Evolutionary conservation across 495 filamentous ascomycete species (phyloP).

Genomic region (Penicillium atrosanguineum): DNA sequence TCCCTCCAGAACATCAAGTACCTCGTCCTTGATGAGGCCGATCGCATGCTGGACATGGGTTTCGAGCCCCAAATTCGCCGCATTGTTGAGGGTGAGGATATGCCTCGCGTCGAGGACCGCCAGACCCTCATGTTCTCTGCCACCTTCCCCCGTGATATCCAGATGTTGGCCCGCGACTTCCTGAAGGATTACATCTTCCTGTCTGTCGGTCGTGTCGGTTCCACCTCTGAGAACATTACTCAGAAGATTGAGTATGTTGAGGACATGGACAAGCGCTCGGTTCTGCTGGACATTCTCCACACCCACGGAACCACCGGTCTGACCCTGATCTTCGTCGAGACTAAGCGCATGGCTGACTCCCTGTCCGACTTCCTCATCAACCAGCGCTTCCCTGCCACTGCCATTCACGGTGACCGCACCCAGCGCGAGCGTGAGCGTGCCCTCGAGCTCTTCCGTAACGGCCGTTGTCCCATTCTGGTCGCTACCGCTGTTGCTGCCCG

Average conservation of each 20-base stretch:
- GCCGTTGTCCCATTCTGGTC: slow-evolving; percentile 90
- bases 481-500: slow-evolving; percentile 96
- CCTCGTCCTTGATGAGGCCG: slow-evolving; percentile 97
- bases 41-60: slow-evolving; percentile 99
- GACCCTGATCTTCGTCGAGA: slow-evolving; percentile 97
- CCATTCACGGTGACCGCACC: slow-evolving; percentile 96
- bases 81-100: slow-evolving; percentile 97
- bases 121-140: slow-evolving; percentile 99
- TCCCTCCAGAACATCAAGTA: slow-evolving; percentile 97
- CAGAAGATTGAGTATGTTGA: slow-evolving; percentile 99
- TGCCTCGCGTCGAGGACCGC: slow-evolving; percentile 79
- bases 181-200: slow-evolving; percentile 98
- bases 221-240: slow-evolving; percentile 99
- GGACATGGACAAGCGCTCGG: slow-evolving; percentile 94
- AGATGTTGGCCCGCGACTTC: slow-evolving; percentile 98
- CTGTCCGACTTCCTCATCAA: slow-evolving; percentile 97
- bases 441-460: slow-evolving; percentile 94
- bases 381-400: slow-evolving; percentile 96
- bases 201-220: slow-evolving; percentile 97
- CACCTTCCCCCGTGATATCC: slow-evolving; percentile 97
- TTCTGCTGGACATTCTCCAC: slow-evolving; percentile 94
- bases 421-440: slow-evolving; percentile 98
- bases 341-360: slow-evolving; percentile 98
- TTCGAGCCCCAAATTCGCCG: slow-evolving; percentile 99
- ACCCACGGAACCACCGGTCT: slow-evolving; percentile 82